phyloP scores from a whole-genome alignment of 1,284 basidiomycete genomes.

The Marasmius tenuissimus region DNA sequence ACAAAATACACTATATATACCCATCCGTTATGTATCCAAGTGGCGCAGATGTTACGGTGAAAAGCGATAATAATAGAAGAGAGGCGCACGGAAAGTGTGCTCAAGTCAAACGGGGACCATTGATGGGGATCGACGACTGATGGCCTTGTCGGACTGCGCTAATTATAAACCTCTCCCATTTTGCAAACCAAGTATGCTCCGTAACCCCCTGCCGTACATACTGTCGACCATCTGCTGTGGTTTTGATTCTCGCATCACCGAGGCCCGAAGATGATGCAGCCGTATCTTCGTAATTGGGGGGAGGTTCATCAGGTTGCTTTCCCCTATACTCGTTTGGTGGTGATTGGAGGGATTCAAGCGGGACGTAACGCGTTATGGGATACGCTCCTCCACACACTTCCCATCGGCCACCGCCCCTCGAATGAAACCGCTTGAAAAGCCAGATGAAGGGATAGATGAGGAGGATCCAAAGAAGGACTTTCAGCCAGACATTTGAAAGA shows the following conservation, averaged over 20 bases:
- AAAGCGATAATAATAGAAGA: too few relatives aligned
- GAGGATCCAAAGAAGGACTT: conserved; percentile 51
- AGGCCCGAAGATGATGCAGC: background rate
- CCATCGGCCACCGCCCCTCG: conserved; percentile 54
- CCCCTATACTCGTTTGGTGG: background rate
- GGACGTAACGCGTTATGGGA: conserved; percentile 27
- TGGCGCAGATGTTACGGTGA: too few relatives aligned
- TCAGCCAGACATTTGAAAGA: conserved; percentile 52
- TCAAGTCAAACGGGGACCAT: background rate
- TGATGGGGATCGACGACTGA: background rate
- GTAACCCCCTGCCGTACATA: background rate
- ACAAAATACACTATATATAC: background rate
- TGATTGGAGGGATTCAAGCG: background rate
- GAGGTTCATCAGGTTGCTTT: background rate
- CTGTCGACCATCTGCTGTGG: background rate
- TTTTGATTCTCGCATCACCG: background rate
- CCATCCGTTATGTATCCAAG: background rate
- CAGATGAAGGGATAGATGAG: conserved; percentile 67
- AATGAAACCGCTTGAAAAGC: conserved; percentile 52
- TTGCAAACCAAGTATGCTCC: background rate
- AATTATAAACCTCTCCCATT: background rate
- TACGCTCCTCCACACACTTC: conserved; percentile 60
- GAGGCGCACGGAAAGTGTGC: background rate
- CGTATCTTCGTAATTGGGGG: background rate
- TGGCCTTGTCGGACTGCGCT: background rate